These are phyloP conservation scores for Plasmodium adleri DNA, from an alignment of 169 alveolate species.

Conservation along the genomic window DNA sequence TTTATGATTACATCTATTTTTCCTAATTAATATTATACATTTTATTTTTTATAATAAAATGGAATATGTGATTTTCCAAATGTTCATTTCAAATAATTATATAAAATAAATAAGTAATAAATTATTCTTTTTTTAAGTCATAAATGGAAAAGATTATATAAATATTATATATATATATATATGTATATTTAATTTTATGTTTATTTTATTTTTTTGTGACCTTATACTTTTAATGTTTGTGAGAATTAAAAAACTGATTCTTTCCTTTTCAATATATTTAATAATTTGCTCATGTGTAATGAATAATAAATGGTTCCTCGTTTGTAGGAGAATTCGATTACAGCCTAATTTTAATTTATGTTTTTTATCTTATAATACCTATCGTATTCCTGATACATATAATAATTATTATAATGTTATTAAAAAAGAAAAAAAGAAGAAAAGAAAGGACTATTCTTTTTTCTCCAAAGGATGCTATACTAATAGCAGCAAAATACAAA, in stretches of 20 bases:
- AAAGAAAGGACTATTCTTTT: constrained; percentile 11
- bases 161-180: no score
- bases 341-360: constrained; percentile 20
- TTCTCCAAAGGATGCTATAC: not conserved
- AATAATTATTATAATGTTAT: not conserved
- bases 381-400: no score
- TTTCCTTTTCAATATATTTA: constrained; percentile 1
- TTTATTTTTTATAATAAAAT: no score
- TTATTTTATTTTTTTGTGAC: no score
- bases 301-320: constrained; percentile 34
- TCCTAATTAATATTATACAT: no score
- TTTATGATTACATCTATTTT: no score
- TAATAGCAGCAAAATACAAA: not conserved
- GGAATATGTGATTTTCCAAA: no score
- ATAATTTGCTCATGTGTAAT: constrained; percentile 28
- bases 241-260: constrained; percentile 8
- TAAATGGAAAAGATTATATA: no score
- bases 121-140: no score
- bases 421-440: constrained; percentile 1
- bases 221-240: constrained; percentile 35
- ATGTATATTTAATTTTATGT: no score
- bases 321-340: constrained; percentile 14
- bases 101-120: no score
- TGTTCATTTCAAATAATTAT: no score
- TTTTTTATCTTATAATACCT: constrained; percentile 14